Base-by-base conservation (phyloP, 805 yeast species). In the Pichia nanzhaoensis region DNA sequence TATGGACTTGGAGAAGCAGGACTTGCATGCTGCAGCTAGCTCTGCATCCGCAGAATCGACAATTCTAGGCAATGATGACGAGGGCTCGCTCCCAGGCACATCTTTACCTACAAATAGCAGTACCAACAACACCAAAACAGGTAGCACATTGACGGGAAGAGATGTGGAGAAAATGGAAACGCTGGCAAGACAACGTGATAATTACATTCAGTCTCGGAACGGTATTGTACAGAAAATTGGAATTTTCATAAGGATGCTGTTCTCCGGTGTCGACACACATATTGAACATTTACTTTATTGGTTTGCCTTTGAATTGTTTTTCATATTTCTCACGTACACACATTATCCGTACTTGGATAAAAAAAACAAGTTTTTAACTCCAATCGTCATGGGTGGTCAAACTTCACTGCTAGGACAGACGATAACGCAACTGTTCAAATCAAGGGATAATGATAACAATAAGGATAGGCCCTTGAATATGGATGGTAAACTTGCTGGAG, bases 381-480 rank as follows among this genome's bases (percentile, higher is more conserved):
- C 54, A 5, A 37, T 49, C 24, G 36, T 50, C 3, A 51, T 49
- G 34, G 54, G 54, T 16, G 37, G 49, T 14, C 35, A 49, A 31
- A 51, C 54, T 3, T 46, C 53, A 1, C 22, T 50, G 5, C 14
- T 51, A 18, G 54, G 51, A 3, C 44, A 51, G 33, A 47, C 54
- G 3, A 14, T 51, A 19, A 40, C 44, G 4, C 39, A 36, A 12
- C 19, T 51, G 5, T 39, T 39, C 17, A 24, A 35, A 10, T 50
- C 49, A 47, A 7, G 9, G 10, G 28, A 28, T 10, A 28, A 10
- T 32, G 16, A 32, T 32, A 14, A 32, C n/a, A n/a, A n/a, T n/a
- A n/a, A n/a, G n/a, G n/a, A n/a, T n/a, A n/a, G n/a, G n/a, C n/a
- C n/a, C n/a, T n/a, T n/a, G n/a, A n/a, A n/a, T n/a, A n/a, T n/a